phyloP scores from a whole-genome alignment of 805 yeast genomes.

The Lipomyces kockii region DNA sequence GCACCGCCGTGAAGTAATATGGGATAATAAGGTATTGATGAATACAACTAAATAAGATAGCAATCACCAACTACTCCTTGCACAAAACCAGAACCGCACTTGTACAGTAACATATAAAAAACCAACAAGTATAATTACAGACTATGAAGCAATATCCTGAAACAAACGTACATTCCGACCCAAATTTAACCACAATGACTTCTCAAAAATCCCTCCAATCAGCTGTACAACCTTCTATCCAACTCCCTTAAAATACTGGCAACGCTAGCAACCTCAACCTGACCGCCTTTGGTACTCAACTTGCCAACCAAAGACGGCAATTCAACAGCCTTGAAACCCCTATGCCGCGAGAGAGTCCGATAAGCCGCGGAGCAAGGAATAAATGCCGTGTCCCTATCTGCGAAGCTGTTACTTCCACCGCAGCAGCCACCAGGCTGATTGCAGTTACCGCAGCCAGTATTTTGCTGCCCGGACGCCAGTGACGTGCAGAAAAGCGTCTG shows the following conservation, averaged over 20 bases:
- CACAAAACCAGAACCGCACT: background rate
- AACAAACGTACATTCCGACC: background rate
- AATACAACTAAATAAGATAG: background rate
- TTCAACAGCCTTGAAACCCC: conserved; percentile 73
- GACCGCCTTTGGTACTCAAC: conserved; percentile 81
- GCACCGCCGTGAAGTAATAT: background rate
- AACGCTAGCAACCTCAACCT: conserved; percentile 88
- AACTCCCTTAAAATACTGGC: conserved; percentile 82
- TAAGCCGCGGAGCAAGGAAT: conserved; percentile 92
- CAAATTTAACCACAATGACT: background rate
- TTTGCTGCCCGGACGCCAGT: conserved; percentile 55
- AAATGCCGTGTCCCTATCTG: conserved; percentile 49
- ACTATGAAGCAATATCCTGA: background rate
- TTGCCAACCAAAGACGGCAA: conserved; percentile 74
- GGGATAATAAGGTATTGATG: background rate
- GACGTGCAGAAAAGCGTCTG: conserved; percentile 87
- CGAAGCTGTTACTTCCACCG: conserved; percentile 31
- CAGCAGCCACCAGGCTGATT: conserved; percentile 40
- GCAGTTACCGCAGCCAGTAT: conserved; percentile 33
- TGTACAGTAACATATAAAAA: background rate
- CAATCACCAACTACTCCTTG: background rate
- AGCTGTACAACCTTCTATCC: conserved; percentile 66
- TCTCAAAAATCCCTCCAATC: background rate
- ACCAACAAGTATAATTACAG: background rate
- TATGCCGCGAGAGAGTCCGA: conserved; percentile 81